Evolutionary conservation across 495 filamentous ascomycete genomes (phyloP), one percentile per base, ranked within the genome.

Genomic region (Corynascus novoguineensis): DNA sequence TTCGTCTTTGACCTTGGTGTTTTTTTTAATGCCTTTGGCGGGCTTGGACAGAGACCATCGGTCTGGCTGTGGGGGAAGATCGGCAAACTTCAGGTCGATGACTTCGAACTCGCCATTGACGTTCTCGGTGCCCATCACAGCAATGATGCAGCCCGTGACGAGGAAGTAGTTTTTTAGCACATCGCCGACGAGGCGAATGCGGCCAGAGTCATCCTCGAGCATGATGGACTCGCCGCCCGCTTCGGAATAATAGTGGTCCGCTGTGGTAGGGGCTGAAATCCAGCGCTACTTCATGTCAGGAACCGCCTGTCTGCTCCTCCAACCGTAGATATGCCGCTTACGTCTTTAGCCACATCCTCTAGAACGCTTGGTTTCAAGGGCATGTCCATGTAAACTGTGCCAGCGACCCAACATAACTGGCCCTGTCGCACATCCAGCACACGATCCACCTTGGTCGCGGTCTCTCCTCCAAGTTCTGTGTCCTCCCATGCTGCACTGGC

Each of bases 331-430:
- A 14, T 21, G 17, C 3, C 15, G 77, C 84, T 57, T 70, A 91
- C 89, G 69, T 97, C 90, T 72, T 95, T 95, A 5, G 86, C 85
- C 29, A 99, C 83, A 62, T 99, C 95, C 24, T 96, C 92, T 31
- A 99, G 75, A 73, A 99, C 91, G 65, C 96, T 97, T 0, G 95
- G 95, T 70, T 99, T 99, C 63, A 97, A 68, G 15, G 88, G 85
- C 90, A 97, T 89, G 57, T 97, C 92, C 86, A 97, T 95, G 59
- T 93, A 99, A 28, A 96, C 83, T 0, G 95, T 99, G 9, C 95
- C 95, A 0, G 82, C 78, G 45, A 99, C 87, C 92, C 92, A 99
- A 71, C 95, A 97, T 25, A 97, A 74, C 71, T 97, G 85, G 50
- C 93, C 93, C 70, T 97, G 95, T 64, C 93, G 83, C 14, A 99